phyloP scores from a whole-genome alignment of 1,284 basidiomycete genomes.

The Leccinum fallax region DNA sequence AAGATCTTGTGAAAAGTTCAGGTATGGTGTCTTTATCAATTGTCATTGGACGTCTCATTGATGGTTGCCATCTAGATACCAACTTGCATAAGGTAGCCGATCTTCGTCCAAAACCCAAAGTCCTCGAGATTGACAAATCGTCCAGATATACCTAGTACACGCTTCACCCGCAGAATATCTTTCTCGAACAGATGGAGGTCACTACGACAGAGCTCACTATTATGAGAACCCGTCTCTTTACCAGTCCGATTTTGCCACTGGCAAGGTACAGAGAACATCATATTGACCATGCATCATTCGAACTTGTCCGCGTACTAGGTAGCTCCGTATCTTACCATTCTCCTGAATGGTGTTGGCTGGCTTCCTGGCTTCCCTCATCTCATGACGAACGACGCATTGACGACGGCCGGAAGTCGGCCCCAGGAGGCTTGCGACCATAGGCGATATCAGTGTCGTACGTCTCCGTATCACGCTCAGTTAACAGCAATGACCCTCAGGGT shows the following conservation, averaged over 20 bases:
- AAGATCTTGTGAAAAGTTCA: conserved; percentile 56
- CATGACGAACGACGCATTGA: conserved; percentile 70
- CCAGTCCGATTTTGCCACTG: conserved; percentile 64
- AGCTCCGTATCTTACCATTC: conserved; percentile 80
- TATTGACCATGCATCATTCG: not conserved
- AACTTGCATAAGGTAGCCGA: conserved; percentile 49
- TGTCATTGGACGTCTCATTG: not conserved
- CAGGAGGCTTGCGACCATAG: conserved; percentile 68
- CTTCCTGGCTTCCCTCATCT: conserved; percentile 73
- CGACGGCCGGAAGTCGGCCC: conserved; percentile 52
- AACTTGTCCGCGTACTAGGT: conserved; percentile 46
- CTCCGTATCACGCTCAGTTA: not conserved
- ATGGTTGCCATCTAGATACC: conserved; percentile 43
- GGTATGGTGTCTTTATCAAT: conserved; percentile 39
- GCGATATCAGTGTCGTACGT: conserved; percentile 61
- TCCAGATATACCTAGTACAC: conserved; percentile 77
- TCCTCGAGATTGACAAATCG: conserved; percentile 5
- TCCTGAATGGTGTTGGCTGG: conserved; percentile 89
- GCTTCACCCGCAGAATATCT: conserved; percentile 75
- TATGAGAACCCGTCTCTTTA: conserved; percentile 70
- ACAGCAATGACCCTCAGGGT: conserved; percentile 48
- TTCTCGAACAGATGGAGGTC: conserved; percentile 50
- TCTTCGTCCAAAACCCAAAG: not conserved
- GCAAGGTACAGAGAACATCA: conserved; percentile 46
- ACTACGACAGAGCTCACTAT: conserved; percentile 71